Conservation (phyloP, 768 basidiomycete species). For the Leucocoprinus sp. region DNA sequence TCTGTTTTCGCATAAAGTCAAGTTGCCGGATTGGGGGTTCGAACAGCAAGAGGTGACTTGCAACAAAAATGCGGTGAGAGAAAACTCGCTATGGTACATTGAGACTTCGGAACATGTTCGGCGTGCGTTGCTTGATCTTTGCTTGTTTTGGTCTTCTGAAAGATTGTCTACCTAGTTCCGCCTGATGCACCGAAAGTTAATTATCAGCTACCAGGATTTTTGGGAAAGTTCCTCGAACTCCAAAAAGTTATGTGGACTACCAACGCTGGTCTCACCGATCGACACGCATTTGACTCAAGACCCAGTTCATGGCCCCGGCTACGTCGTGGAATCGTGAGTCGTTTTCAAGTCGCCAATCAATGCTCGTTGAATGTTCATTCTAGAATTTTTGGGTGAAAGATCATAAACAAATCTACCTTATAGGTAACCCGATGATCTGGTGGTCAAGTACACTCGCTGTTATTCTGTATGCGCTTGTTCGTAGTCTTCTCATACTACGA, state of each 20-base stretch:
- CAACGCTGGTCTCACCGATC: conserved; percentile 91
- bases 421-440: conserved; percentile 95
- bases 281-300: conserved; percentile 93
- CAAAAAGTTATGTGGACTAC: conserved; percentile 97
- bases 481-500: conserved; percentile 78
- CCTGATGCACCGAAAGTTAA: conserved; percentile 73
- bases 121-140: conserved; percentile 46
- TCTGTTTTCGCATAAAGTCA: conserved; percentile 96
- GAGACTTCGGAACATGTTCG: conserved; percentile 77
- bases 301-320: conserved; percentile 88
- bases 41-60: conserved; percentile 99
- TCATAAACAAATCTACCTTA: conserved; percentile 88
- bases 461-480: conserved; percentile 52
- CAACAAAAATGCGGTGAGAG: conserved; percentile 90
- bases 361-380: background rate
- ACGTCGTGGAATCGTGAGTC: conserved; percentile 83
- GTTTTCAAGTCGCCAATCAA: no score
- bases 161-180: conserved; percentile 44
- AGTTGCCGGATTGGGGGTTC: conserved; percentile 94
- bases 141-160: background rate
- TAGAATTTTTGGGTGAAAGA: conserved; percentile 99
- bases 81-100: conserved; percentile 89
- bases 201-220: conserved; percentile 83
- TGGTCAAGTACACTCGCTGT: conserved; percentile 75
- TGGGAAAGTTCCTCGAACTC: conserved; percentile 85